A percentile compares a stretch with the other conserved stretches of the same genome.
Evolutionary conservation across 371 early-diverging fungal species (phyloP).

Genomic region (Rhizopus microsporus): DNA sequence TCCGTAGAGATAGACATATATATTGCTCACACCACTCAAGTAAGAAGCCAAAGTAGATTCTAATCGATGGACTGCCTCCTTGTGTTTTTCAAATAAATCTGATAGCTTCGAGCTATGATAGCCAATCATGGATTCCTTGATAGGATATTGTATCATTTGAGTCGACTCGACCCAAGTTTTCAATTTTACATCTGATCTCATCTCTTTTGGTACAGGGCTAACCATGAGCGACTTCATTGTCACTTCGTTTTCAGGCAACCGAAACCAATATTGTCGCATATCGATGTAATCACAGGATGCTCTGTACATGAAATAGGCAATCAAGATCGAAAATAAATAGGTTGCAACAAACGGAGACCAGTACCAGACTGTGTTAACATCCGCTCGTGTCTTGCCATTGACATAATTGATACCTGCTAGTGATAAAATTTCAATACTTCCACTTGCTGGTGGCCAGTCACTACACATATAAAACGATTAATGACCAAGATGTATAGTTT

Average conservation of each 20-base stretch:
- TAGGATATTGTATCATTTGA: slow-evolving; percentile 37
- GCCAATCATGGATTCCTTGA: slow-evolving; percentile 71
- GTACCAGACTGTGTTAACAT: slow-evolving; percentile 47
- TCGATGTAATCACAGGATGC: slow-evolving; percentile 62
- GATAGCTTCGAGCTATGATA: slow-evolving; percentile 70
- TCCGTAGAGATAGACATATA: neutral
- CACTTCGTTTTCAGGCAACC: slow-evolving; percentile 57
- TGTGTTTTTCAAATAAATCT: slow-evolving; percentile 69
- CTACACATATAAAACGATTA: slow-evolving; percentile 22
- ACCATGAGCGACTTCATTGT: slow-evolving; percentile 69
- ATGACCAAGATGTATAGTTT: neutral
- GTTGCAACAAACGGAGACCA: slow-evolving; percentile 70
- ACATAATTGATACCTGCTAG: slow-evolving; percentile 38
- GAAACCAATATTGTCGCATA: slow-evolving; percentile 62
- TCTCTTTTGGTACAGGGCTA: slow-evolving; percentile 62
- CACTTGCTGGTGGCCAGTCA: slow-evolving; percentile 47
- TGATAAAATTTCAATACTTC: slow-evolving; percentile 39
- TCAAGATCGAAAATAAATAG: slow-evolving; percentile 59
- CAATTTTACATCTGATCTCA: slow-evolving; percentile 61
- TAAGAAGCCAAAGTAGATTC: slow-evolving; percentile 71
- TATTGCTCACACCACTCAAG: slow-evolving; percentile 44
- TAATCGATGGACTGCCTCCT: slow-evolving; percentile 62
- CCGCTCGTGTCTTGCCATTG: slow-evolving; percentile 23
- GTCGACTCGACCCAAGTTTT: slow-evolving; percentile 54
- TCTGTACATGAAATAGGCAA: slow-evolving; percentile 56